Conservation (phyloP, 306 rosid species). For the Benincasa hispida region DNA sequence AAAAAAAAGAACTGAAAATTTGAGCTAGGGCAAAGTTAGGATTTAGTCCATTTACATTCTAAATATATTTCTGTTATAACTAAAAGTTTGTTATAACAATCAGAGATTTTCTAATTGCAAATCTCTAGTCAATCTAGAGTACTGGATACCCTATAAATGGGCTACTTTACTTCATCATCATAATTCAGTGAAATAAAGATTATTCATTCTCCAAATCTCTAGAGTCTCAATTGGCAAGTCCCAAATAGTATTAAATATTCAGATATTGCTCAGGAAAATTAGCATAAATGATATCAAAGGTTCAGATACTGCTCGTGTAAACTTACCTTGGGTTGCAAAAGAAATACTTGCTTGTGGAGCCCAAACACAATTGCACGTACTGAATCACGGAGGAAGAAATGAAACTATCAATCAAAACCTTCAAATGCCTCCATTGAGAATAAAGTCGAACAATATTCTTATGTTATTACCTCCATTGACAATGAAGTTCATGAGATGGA, state of each 20-base stretch:
- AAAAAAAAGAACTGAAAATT: neutral
- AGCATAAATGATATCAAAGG: neutral
- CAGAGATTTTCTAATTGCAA: too few species aligned
- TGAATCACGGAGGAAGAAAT: conserved; percentile 19
- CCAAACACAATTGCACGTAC: conserved; percentile 91
- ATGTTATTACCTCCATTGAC: conserved; percentile 74
- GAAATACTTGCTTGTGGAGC: conserved; percentile 57
- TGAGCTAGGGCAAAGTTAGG: neutral
- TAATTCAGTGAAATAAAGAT: too few species aligned
- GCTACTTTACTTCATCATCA: too few species aligned
- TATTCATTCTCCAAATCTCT: too few species aligned
- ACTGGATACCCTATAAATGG: too few species aligned
- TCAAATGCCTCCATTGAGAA: neutral
- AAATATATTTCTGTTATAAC: too few species aligned
- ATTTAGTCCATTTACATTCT: too few species aligned
- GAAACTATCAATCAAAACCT: neutral
- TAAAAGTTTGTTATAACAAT: too few species aligned
- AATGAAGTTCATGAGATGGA: conserved; percentile 92
- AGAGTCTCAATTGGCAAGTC: too few species aligned
- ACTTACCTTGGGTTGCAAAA: conserved; percentile 67
- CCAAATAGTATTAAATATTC: neutral
- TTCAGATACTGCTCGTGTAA: neutral
- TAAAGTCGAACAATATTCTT: neutral
- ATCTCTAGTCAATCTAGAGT: too few species aligned
- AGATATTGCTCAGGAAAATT: neutral